These are phyloP conservation scores for Domatiomyces catenatus DNA, from an alignment of 2,329 filamentous ascomycete species.

Conservation along the genomic window DNA sequence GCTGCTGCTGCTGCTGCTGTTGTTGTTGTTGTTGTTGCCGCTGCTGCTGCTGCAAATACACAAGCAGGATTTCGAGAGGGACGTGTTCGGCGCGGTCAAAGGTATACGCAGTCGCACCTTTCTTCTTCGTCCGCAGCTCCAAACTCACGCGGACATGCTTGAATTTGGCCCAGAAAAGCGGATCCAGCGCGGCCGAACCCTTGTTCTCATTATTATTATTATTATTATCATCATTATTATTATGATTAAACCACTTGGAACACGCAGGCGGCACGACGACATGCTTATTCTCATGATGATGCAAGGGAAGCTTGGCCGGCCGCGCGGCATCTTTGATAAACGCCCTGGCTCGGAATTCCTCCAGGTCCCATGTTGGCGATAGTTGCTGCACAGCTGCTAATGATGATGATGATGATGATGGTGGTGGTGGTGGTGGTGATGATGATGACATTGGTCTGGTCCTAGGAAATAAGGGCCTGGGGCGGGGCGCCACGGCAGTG, in stretches of 20 bases:
- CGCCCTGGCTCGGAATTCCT: conserved; percentile 37
- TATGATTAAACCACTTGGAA: conserved; percentile 45
- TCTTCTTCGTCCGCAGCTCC: conserved; percentile 33
- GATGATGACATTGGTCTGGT: neutral
- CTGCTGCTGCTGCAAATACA: conserved; percentile 28
- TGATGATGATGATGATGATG: too few species aligned
- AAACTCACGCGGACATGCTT: conserved; percentile 40
- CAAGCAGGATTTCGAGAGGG: conserved; percentile 47
- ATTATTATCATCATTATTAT: conserved; percentile 14
- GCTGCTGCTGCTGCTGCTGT: conserved; percentile 10
- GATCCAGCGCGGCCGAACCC: conserved; percentile 9
- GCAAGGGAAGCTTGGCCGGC: conserved; percentile 38
- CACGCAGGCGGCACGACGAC: conserved; percentile 41
- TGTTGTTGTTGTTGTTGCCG: conserved; percentile 10
- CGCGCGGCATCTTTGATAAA: conserved; percentile 34
- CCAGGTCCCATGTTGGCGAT: conserved; percentile 22
- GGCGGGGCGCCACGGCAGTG: too few species aligned
- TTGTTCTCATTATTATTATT: neutral
- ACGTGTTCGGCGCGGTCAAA: conserved; percentile 33
- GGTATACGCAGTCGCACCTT: neutral
- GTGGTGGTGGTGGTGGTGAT: conserved; percentile 16
- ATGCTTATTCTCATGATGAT: conserved; percentile 26
- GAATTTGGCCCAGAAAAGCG: conserved; percentile 22
- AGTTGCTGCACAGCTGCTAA: neutral
- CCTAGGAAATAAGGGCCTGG: too few species aligned